Percentiles rank a stretch among this genome's conserved stretches.
phyloP scores from a whole-genome alignment of 345 rosid genomes.

The Populus tremula region DNA sequence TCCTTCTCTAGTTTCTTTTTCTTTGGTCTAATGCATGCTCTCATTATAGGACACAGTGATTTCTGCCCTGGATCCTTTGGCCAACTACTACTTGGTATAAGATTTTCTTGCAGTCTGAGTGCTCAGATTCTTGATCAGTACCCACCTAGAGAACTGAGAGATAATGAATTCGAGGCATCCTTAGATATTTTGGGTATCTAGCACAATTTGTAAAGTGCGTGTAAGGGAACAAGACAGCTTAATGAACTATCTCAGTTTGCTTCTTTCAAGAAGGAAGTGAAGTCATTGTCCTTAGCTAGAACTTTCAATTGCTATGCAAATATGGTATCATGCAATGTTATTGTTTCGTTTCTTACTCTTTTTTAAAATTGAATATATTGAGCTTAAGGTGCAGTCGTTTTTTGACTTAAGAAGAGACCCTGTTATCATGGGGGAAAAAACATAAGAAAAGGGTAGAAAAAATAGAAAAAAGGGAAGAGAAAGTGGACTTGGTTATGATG shows the following conservation, averaged over 20 bases:
- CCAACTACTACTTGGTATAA: background rate
- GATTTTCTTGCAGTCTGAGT: slow-evolving; percentile 7
- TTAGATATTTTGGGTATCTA: background rate
- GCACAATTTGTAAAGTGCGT: background rate
- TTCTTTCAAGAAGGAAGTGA: slow-evolving; percentile 3
- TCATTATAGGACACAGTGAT: background rate
- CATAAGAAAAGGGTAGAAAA: background rate
- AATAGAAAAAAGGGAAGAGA: background rate
- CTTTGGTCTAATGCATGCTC: background rate
- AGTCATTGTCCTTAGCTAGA: slow-evolving; percentile 14
- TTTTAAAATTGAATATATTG: background rate
- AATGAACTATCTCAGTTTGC: slow-evolving; percentile 13
- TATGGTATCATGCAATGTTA: background rate
- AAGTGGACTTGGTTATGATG: slow-evolving; percentile 19
- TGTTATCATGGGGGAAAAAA: background rate
- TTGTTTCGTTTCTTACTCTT: background rate
- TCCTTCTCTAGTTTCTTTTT: background rate
- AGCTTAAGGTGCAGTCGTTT: background rate
- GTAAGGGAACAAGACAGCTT: slow-evolving; percentile 6
- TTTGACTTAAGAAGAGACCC: background rate
- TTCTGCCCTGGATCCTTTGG: background rate
- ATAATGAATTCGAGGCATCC: background rate
- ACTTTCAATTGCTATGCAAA: slow-evolving; percentile 1
- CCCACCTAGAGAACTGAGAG: background rate
- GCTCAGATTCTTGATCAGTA: background rate